Conservation (phyloP, 148 eudicot species). For the Fagopyrum esculentum region DNA sequence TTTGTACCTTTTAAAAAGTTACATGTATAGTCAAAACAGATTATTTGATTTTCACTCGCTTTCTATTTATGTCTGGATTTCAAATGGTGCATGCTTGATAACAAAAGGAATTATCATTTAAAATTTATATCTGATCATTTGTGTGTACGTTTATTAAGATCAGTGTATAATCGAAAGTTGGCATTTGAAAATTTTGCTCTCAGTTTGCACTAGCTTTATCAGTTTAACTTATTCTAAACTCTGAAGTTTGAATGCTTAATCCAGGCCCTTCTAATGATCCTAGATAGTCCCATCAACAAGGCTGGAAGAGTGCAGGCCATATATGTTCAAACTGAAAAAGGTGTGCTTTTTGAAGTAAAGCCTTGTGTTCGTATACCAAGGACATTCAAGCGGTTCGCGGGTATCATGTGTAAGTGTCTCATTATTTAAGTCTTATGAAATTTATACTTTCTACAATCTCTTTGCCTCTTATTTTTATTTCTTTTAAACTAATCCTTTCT, state of each 20-base stretch:
- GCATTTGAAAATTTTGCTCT: not conserved
- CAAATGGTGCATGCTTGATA: no score
- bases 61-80: no score
- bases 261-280: constrained; percentile 79
- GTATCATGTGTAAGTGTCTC: constrained; percentile 76
- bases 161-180: not conserved
- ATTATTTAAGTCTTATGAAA: not conserved
- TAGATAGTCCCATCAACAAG: constrained; percentile 88
- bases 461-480: not conserved
- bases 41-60: no score
- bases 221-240: not conserved
- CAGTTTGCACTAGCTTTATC: not conserved
- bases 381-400: constrained; percentile 84
- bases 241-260: not conserved
- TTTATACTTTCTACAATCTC: not conserved
- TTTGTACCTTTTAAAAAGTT: no score
- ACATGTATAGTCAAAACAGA: no score
- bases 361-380: constrained; percentile 95
- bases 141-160: not conserved
- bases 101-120: no score
- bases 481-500: not conserved
- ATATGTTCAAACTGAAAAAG: constrained; percentile 86
- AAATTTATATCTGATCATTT: no score
- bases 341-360: constrained; percentile 78
- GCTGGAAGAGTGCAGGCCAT: constrained; percentile 70